Conservation (phyloP, 208 protist species). For the Leishmania arabica region DNA sequence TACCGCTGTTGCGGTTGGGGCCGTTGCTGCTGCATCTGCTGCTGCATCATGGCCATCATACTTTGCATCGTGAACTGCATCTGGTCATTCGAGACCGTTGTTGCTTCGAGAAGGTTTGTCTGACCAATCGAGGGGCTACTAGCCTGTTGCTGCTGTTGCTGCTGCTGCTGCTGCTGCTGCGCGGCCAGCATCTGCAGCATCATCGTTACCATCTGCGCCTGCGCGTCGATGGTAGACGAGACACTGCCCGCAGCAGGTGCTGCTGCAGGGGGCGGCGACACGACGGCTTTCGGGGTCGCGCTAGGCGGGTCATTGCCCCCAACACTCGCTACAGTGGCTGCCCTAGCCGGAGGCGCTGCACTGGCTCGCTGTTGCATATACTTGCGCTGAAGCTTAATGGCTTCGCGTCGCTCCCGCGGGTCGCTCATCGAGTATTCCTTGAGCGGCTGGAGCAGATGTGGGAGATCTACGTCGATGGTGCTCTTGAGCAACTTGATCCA, state of each 20-base stretch:
- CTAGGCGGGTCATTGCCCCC: neutral
- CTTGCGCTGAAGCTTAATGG: constrained; percentile 21
- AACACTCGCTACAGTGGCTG: neutral
- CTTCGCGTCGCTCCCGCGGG: constrained; percentile 40
- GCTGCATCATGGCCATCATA: constrained; percentile 51
- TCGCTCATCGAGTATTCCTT: constrained; percentile 56
- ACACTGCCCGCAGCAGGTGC: constrained; percentile 6
- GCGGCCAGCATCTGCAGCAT: constrained; percentile 14
- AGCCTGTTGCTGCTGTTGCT: constrained; percentile 25
- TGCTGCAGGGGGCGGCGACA: neutral
- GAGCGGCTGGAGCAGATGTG: constrained; percentile 70
- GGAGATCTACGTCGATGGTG: constrained; percentile 66
- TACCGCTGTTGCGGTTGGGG: neutral
- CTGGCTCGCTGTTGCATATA: constrained; percentile 12
- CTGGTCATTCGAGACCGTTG: constrained; percentile 12
- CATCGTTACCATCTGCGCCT: constrained; percentile 34
- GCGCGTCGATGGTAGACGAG: neutral
- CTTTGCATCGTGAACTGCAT: constrained; percentile 30
- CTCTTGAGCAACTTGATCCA: constrained; percentile 55
- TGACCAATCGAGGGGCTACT: neutral
- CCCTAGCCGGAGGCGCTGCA: neutral
- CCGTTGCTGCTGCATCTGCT: constrained; percentile 27
- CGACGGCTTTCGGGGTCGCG: too few species aligned
- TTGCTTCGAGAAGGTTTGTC: neutral
- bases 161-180: constrained; percentile 31